These are phyloP conservation scores for Termitomyces sp. DNA, from an alignment of 768 basidiomycete genomes.

Conservation along the genomic window DNA sequence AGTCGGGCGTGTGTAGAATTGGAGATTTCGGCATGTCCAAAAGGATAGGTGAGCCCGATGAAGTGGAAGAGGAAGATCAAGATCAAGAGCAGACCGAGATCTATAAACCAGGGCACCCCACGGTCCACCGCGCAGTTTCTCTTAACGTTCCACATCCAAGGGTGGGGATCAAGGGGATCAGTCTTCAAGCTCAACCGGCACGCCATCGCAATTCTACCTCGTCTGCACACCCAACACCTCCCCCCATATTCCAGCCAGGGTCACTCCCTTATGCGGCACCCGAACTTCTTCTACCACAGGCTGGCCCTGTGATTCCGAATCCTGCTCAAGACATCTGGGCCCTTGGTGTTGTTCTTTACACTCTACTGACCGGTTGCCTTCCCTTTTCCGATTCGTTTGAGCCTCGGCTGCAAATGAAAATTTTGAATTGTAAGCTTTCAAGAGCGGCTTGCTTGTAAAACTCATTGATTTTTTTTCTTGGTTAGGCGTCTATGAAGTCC, in stretches of 20 bases:
- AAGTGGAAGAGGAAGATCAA: slow-evolving; percentile 29
- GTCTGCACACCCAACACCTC: slow-evolving; percentile 17
- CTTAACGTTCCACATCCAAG: slow-evolving; percentile 30
- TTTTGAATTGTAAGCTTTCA: slow-evolving; percentile 62
- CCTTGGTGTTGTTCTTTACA: slow-evolving; percentile 83
- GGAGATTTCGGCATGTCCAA: slow-evolving; percentile 81
- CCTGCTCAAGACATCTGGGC: slow-evolving; percentile 97
- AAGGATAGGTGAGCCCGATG: slow-evolving; percentile 46
- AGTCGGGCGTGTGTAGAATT: slow-evolving; percentile 81
- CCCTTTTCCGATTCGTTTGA: slow-evolving; percentile 91
- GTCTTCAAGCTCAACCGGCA: slow-evolving; percentile 18
- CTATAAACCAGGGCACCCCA: slow-evolving; percentile 11
- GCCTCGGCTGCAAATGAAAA: slow-evolving; percentile 87
- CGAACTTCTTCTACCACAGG: slow-evolving; percentile 69
- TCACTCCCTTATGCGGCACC: slow-evolving; percentile 90
- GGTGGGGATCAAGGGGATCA: slow-evolving; percentile 29
- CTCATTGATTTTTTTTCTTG: slow-evolving; percentile 9
- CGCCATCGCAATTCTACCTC: slow-evolving; percentile 47
- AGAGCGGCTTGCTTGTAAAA: not conserved
- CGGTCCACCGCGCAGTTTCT: slow-evolving; percentile 36
- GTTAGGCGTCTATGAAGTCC: slow-evolving; percentile 60
- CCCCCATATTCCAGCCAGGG: slow-evolving; percentile 54
- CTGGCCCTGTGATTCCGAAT: slow-evolving; percentile 34
- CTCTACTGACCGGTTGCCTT: slow-evolving; percentile 75
- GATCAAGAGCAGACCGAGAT: slow-evolving; percentile 11